phyloP scores from a whole-genome alignment of 352 stramenopile genomes.

The Phytophthora pluvialis region DNA sequence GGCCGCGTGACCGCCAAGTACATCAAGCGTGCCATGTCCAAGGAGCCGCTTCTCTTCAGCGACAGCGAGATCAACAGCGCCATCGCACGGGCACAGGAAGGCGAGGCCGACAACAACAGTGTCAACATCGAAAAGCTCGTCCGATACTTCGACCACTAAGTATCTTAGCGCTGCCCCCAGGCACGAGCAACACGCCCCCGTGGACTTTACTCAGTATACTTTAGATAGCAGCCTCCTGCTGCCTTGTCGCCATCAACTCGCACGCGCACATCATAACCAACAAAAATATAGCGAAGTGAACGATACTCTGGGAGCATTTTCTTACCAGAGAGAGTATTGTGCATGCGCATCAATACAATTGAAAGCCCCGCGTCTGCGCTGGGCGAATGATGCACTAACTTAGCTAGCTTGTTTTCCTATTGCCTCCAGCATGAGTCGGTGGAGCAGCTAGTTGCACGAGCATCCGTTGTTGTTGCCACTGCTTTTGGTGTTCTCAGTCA shows the following conservation, averaged over 20 bases:
- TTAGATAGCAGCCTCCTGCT: not conserved
- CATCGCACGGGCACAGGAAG: conserved; percentile 56
- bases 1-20: conserved; percentile 60
- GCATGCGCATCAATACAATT: conserved; percentile 22
- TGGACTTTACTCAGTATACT: not conserved
- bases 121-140: conserved; percentile 70
- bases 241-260: conserved; percentile 2
- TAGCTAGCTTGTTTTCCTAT: conserved; percentile 23
- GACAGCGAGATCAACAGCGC: conserved; percentile 68
- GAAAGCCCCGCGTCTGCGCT: conserved; percentile 12
- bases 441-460: conserved; percentile 45
- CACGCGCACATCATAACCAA: conserved; percentile 19
- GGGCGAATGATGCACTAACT: conserved; percentile 25
- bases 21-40: conserved; percentile 68
- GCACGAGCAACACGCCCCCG: not conserved
- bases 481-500: conserved; percentile 45
- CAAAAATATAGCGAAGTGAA: conserved; percentile 32
- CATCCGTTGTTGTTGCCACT: conserved; percentile 44
- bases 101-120: conserved; percentile 33
- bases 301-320: conserved; percentile 12
- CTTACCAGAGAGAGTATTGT: conserved; percentile 23
- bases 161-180: not conserved
- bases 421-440: conserved; percentile 7
- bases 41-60: conserved; percentile 85
- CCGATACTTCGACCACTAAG: conserved; percentile 69